Conservation (phyloP, 768 basidiomycete species). For the Crucibulum laeve region DNA sequence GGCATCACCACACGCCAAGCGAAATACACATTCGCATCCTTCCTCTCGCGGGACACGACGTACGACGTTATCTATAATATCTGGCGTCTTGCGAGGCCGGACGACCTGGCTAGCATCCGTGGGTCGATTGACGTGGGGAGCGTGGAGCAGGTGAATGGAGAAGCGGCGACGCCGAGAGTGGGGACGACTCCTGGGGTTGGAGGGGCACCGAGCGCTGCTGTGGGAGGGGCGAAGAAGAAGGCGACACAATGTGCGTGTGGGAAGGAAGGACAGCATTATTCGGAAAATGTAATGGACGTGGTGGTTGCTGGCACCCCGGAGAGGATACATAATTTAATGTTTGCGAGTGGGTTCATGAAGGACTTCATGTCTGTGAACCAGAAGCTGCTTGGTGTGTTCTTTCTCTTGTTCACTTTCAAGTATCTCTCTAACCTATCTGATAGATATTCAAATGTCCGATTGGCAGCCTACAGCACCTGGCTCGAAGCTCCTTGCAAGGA, state of each 20-base stretch:
- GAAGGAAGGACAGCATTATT: constrained; percentile 61
- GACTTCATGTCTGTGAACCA: constrained; percentile 90
- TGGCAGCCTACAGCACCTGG: constrained; percentile 71
- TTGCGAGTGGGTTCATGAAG: constrained; percentile 93
- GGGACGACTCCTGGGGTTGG: no score
- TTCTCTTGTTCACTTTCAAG: background rate
- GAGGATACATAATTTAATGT: constrained; percentile 93
- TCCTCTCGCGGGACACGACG: constrained; percentile 93
- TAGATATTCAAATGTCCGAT: constrained; percentile 94
- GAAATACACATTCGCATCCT: constrained; percentile 94
- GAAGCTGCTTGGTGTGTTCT: constrained; percentile 72
- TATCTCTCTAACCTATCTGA: background rate
- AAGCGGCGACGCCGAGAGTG: no score
- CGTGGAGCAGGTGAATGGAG: no score
- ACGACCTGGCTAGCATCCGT: constrained; percentile 38
- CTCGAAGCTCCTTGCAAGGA: constrained; percentile 71
- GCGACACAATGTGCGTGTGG: constrained; percentile 75
- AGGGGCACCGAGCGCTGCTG: no score
- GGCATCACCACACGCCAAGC: constrained; percentile 77
- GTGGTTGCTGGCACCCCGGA: constrained; percentile 90
- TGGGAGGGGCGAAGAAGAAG: constrained; percentile 39
- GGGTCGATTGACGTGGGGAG: no score
- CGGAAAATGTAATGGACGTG: constrained; percentile 72
- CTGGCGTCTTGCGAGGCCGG: constrained; percentile 88
- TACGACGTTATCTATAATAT: constrained; percentile 95